phyloP scores from a whole-genome alignment of 306 rosid genomes.

The Fagus crenata region DNA sequence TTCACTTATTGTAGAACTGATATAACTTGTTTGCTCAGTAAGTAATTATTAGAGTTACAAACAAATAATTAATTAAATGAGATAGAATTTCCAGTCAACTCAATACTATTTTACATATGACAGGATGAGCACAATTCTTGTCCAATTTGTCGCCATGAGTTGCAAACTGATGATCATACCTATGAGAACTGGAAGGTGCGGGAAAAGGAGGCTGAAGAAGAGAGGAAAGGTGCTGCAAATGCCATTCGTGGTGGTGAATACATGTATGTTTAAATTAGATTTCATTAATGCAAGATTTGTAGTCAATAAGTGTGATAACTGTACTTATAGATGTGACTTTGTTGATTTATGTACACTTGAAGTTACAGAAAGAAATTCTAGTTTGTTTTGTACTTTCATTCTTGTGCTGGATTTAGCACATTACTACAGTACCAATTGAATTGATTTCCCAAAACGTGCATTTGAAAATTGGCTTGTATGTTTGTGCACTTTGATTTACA shows the following conservation, averaged over 20 bases:
- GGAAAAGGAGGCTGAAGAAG: constrained; percentile 95
- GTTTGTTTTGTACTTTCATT: background rate
- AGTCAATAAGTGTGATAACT: constrained; percentile 3
- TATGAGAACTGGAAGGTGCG: constrained; percentile 98
- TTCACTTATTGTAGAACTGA: background rate
- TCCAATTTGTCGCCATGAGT: constrained; percentile 82
- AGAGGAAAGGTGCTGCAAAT: constrained; percentile 89
- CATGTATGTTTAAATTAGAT: constrained; percentile 70
- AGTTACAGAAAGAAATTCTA: background rate
- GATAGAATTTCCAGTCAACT: constrained; percentile 6
- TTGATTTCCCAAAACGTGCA: background rate
- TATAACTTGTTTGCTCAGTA: background rate
- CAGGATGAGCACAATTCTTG: constrained; percentile 92
- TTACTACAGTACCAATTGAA: background rate
- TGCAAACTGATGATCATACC: constrained; percentile 80
- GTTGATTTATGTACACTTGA: constrained; percentile 19
- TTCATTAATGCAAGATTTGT: background rate
- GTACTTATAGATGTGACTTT: constrained; percentile 8
- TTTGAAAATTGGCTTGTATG: background rate
- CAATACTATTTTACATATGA: constrained; percentile 16
- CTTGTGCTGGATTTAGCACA: background rate
- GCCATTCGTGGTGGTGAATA: constrained; percentile 93
- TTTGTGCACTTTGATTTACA: too few relatives aligned
- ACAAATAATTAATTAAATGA: background rate
- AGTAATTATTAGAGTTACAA: background rate